phyloP scores from a whole-genome alignment of 78 protist genomes.

The Dictyostelium brefeldianum region DNA sequence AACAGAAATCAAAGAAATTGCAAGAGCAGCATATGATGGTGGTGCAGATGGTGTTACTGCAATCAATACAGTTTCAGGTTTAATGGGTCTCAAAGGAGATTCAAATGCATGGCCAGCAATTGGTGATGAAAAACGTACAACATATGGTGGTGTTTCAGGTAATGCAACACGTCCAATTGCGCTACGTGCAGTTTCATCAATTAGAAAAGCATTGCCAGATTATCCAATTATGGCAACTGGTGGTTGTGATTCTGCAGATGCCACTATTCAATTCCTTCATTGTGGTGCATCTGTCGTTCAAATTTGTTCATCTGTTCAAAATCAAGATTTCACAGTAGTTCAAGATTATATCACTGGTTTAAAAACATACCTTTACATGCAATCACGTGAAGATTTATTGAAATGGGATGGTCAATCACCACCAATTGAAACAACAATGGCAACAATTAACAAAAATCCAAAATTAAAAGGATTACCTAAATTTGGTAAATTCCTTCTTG shows the following conservation, averaged over 20 bases:
- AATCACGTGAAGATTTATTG: constrained; percentile 89
- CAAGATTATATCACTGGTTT: constrained; percentile 96
- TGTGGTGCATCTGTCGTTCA: constrained; percentile 94
- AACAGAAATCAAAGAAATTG: constrained; percentile 91
- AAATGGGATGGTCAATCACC: constrained; percentile 95
- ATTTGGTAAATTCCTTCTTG: constrained; percentile 65
- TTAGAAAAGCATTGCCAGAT: constrained; percentile 85
- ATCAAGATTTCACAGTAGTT: constrained; percentile 97
- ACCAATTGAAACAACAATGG: constrained; percentile 76
- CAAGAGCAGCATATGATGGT: constrained; percentile 95
- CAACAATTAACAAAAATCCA: neutral
- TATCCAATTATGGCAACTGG: constrained; percentile 94
- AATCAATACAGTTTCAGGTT: constrained; percentile 91
- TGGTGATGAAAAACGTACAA: constrained; percentile 93
- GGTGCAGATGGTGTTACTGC: constrained; percentile 97
- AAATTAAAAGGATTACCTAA: constrained; percentile 49
- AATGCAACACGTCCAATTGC: constrained; percentile 97
- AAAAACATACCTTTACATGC: constrained; percentile 92
- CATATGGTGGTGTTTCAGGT: constrained; percentile 97
- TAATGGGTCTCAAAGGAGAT: constrained; percentile 91
- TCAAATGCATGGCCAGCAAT: constrained; percentile 94
- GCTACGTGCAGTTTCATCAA: constrained; percentile 91
- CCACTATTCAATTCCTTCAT: constrained; percentile 93
- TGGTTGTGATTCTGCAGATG: constrained; percentile 95
- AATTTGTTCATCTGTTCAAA: constrained; percentile 95